Base-by-base conservation (phyloP, 768 basidiomycete genomes). In the Lentinus tigrinus region DNA sequence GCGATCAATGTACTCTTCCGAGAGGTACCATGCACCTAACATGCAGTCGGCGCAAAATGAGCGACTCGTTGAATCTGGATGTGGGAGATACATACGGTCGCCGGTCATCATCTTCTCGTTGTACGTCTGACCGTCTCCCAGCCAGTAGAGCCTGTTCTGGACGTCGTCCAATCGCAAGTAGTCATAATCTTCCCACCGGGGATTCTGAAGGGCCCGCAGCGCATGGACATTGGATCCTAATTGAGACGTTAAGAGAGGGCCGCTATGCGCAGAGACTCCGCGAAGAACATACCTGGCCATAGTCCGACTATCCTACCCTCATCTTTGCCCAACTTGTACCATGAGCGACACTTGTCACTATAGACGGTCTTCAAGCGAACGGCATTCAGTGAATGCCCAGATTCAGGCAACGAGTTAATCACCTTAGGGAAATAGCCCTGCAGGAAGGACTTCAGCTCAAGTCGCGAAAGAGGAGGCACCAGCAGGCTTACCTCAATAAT, bases 141-240 rank as follows among this genome's bases (percentile, higher is more conserved):
- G 74, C 81, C 82, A 88, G 56, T 79, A 73, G 61, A 86, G 75
- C 10, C 80, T 69, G 61, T 85, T 85, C 51, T 69, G 71, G 39
- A 16, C 51, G 3, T 42, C 38, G 55, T 81, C 79, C 3, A 79
- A 63, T 4, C 55, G 69, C 63, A 85, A 79, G 57, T 82, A 85
- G 42, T 76, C 74, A 58, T 74, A 87, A 62, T 87, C 86, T 58
- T 88, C 86, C 84, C 85, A 87, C 5, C 85, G 79, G 5, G 85
- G 85, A 65, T 82, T 68, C 37, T 72, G 70, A 5, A 88, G 67
- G 1, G 79, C 76, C 26, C 74, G 75, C 5, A 74, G 69, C 0
- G 80, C 82, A 54, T 85, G 84, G 16, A 83, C 63, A 46, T 76
- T 74, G 0, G 84, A 84, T 7, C 85, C 82, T 83, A 9, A 26